Percentiles rank a stretch among this genome's conserved stretches.
Evolutionary conservation across 1,284 basidiomycete genomes (phyloP).

Genomic region (Cutaneotrichosporon sp.): DNA sequence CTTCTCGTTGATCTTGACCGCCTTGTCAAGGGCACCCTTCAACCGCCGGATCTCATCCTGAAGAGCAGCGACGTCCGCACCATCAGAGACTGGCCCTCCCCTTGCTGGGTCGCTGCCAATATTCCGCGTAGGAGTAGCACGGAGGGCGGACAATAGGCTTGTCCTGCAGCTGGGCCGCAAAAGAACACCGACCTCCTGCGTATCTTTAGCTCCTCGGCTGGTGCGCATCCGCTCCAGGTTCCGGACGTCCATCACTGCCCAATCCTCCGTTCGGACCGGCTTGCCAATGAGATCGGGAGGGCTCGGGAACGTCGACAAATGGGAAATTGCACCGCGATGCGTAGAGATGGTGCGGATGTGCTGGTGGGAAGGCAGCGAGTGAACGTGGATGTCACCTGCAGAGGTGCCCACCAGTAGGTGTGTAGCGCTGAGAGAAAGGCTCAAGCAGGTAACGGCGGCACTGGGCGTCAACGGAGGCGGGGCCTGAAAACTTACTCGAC

Average conservation of each 20-base stretch:
- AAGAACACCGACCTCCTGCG: conserved; percentile 39
- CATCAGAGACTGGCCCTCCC: neutral
- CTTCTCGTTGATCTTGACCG: conserved; percentile 78
- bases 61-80: conserved; percentile 56
- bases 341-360: conserved; percentile 71
- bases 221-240: conserved; percentile 49
- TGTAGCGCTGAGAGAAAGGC: conserved; percentile 71
- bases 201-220: conserved; percentile 35
- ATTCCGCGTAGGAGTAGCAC: neutral
- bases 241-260: conserved; percentile 50
- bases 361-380: conserved; percentile 87
- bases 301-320: conserved; percentile 71
- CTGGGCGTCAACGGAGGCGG: conserved; percentile 35
- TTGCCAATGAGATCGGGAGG: conserved; percentile 74
- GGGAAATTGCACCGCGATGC: conserved; percentile 70
- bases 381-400: conserved; percentile 72
- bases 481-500: conserved; percentile 6
- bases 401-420: conserved; percentile 72
- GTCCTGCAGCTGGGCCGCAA: conserved; percentile 20
- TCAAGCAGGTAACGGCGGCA: conserved; percentile 64
- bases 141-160: conserved; percentile 1
- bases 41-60: conserved; percentile 68
- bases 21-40: conserved; percentile 68
- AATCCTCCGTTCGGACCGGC: conserved; percentile 19
- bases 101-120: neutral